These are phyloP conservation scores for Cercospora janseana DNA, from an alignment of 2,329 filamentous ascomycete species.

Conservation along the genomic window DNA sequence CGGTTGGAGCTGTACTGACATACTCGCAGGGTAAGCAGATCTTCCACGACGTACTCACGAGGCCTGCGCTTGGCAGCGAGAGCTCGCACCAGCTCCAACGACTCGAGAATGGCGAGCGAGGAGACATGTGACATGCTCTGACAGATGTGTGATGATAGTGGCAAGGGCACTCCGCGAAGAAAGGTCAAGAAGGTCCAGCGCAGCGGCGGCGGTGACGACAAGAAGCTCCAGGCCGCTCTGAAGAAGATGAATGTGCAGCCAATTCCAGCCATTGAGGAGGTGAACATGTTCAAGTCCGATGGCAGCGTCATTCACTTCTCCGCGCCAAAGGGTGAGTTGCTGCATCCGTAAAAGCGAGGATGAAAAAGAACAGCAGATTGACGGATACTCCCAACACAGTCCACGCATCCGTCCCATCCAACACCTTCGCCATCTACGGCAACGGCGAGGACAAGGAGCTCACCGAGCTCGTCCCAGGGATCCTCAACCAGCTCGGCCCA, in stretches of 20 bases:
- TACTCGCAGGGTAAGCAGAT: constrained; percentile 36
- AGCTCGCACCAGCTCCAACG: constrained; percentile 2
- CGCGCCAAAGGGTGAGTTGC: constrained; percentile 82
- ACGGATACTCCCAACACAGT: constrained; percentile 54
- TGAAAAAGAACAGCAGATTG: constrained; percentile 1
- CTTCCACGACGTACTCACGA: neutral
- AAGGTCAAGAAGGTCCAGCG: constrained; percentile 98
- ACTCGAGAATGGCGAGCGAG: neutral
- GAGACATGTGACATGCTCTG: constrained; percentile 18
- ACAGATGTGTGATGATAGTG: constrained; percentile 54
- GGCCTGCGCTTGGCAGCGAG: constrained; percentile 5
- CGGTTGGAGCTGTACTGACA: constrained; percentile 27
- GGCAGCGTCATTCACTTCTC: constrained; percentile 99
- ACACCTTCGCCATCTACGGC: constrained; percentile 99
- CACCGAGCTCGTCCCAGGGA: constrained; percentile 97
- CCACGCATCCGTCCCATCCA: constrained; percentile 92
- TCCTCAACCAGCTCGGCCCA: constrained; percentile 98
- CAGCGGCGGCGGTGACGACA: constrained; percentile 92
- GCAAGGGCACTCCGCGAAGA: constrained; percentile 96
- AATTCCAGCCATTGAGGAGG: constrained; percentile 99
- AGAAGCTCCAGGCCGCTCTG: constrained; percentile 94
- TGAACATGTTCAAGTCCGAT: constrained; percentile 99
- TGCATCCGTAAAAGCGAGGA: neutral
- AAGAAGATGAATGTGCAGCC: constrained; percentile 99
- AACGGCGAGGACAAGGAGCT: constrained; percentile 99